Percentiles rank a stretch among this genome's conserved stretches.
phyloP scores from a whole-genome alignment of 768 basidiomycete species.

The Boletus fagicola region DNA sequence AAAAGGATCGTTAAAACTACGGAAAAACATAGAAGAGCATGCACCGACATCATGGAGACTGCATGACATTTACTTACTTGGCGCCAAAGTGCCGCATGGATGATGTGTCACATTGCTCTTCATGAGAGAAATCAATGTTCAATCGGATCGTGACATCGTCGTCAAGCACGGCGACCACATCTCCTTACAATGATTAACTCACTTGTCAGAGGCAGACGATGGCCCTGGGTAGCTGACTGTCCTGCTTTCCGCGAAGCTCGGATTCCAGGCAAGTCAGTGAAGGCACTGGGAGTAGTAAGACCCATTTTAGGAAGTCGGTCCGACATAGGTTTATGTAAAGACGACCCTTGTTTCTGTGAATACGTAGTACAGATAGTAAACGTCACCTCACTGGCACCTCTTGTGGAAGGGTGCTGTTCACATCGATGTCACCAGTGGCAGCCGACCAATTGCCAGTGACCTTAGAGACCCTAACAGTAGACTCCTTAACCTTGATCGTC shows the following conservation, averaged over 20 bases:
- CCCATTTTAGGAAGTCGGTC: background rate
- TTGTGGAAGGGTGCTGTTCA: background rate
- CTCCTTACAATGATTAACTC: background rate
- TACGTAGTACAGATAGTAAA: background rate
- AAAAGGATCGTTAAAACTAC: background rate
- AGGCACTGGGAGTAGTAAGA: too few species aligned
- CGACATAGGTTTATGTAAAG: too few species aligned
- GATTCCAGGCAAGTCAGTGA: background rate
- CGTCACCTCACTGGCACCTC: too few species aligned
- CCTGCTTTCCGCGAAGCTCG: background rate
- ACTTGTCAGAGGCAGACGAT: background rate
- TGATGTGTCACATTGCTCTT: background rate
- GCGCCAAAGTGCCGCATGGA: background rate
- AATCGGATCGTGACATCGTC: background rate
- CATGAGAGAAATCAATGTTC: background rate
- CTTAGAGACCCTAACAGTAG: background rate
- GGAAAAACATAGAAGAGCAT: background rate
- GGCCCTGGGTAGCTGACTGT: background rate
- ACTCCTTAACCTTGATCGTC: background rate
- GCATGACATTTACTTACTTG: background rate
- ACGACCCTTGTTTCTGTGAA: background rate
- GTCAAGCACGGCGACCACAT: background rate
- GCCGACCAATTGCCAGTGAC: background rate
- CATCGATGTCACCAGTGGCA: background rate
- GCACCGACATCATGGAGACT: background rate